phyloP scores from a whole-genome alignment of 2,329 filamentous ascomycete genomes.

The Penicillium fuscoglaucum region DNA sequence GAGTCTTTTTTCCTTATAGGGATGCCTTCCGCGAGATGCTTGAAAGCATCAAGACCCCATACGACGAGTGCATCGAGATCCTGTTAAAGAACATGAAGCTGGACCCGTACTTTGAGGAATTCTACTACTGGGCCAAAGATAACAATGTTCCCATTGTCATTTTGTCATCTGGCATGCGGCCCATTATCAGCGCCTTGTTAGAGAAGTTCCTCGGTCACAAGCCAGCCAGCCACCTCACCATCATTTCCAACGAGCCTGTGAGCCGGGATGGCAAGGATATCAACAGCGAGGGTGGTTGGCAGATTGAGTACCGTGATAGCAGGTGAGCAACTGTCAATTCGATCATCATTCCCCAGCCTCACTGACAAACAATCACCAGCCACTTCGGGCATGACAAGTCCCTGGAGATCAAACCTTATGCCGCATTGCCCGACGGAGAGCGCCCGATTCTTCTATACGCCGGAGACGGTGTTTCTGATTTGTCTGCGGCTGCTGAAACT shows the following conservation, averaged over 20 bases:
- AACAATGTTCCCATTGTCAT: conserved; percentile 92
- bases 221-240: conserved; percentile 69
- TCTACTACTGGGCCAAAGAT: conserved; percentile 76
- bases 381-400: conserved; percentile 97
- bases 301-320: conserved; percentile 84
- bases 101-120: conserved; percentile 84
- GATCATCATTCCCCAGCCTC: background rate
- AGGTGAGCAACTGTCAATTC: conserved; percentile 51
- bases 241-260: conserved; percentile 82
- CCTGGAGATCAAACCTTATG: conserved; percentile 82
- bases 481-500: conserved; percentile 89
- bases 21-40: conserved; percentile 91
- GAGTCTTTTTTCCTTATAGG: conserved; percentile 34
- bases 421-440: conserved; percentile 61
- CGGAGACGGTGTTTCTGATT: conserved; percentile 88
- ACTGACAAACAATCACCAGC: conserved; percentile 43
- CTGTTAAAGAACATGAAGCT: conserved; percentile 81
- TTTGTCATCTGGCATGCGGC: conserved; percentile 87
- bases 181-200: conserved; percentile 82
- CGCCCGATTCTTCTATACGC: conserved; percentile 90
- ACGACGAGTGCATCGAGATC: conserved; percentile 75
- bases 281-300: conserved; percentile 80
- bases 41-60: conserved; percentile 78
- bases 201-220: conserved; percentile 78
- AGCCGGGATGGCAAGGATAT: conserved; percentile 68